Percentiles rank a stretch among this genome's conserved stretches.
These are phyloP conservation scores for Phytophthora podocarpi DNA, from an alignment of 352 stramenopile species.

Conservation along the genomic window DNA sequence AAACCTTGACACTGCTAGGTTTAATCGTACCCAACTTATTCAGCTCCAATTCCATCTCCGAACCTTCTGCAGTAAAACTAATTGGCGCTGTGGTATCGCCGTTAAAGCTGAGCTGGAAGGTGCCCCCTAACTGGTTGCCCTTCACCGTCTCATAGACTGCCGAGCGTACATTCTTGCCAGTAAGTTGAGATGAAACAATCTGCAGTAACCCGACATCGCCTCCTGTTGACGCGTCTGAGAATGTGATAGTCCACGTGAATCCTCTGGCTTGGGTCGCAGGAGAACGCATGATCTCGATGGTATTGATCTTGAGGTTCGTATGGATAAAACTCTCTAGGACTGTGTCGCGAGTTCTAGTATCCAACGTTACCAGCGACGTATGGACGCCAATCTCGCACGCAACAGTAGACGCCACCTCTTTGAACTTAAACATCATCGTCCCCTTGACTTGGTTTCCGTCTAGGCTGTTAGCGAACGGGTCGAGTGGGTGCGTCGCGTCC, in stretches of 20 bases:
- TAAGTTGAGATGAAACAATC: constrained; percentile 43
- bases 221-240: constrained; percentile 60
- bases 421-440: constrained; percentile 70
- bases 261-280: constrained; percentile 65
- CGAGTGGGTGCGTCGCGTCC: constrained; percentile 44
- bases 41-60: constrained; percentile 88
- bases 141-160: constrained; percentile 74
- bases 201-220: constrained; percentile 81
- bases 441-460: constrained; percentile 93
- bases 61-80: constrained; percentile 77
- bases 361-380: constrained; percentile 37
- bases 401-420: constrained; percentile 39
- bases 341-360: constrained; percentile 38
- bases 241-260: constrained; percentile 87
- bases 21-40: constrained; percentile 94
- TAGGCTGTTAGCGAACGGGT: constrained; percentile 61
- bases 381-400: constrained; percentile 50
- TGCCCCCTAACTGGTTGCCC: constrained; percentile 91
- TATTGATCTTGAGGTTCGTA: constrained; percentile 50
- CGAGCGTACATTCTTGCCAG: constrained; percentile 39
- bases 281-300: constrained; percentile 59
- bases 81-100: constrained; percentile 94
- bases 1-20: constrained; percentile 91
- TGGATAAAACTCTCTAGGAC: constrained; percentile 50
- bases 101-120: constrained; percentile 94